Evolutionary conservation across 164 flowering plant genomes (phyloP).

Genomic region (Vitis cinerea): DNA sequence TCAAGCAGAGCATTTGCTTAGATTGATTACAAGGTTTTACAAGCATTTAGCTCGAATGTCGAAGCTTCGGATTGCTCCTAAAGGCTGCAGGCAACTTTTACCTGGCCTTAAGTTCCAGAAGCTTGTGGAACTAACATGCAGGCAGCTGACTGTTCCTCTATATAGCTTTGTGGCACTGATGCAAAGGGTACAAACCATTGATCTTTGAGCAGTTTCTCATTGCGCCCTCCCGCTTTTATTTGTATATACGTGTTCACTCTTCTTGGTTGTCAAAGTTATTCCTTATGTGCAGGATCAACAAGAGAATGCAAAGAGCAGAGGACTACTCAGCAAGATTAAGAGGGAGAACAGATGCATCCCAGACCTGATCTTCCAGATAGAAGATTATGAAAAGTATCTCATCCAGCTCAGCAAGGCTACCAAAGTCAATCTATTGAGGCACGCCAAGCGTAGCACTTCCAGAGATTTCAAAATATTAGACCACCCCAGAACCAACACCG

Average conservation of each 20-base stretch:
- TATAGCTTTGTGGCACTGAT: conserved; percentile 61
- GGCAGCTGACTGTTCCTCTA: conserved; percentile 67
- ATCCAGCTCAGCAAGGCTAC: conserved; percentile 78
- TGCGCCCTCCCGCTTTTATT: background rate
- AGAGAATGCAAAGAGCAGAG: conserved; percentile 44
- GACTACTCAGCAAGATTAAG: conserved; percentile 60
- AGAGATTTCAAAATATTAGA: conserved; percentile 73
- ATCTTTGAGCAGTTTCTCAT: background rate
- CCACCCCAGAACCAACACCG: conserved; percentile 9
- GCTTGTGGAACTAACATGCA: conserved; percentile 82
- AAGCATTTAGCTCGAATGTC: conserved; percentile 74
- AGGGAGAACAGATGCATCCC: conserved; percentile 84
- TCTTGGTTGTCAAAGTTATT: background rate
- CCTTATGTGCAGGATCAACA: conserved; percentile 55
- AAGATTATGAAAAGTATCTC: conserved; percentile 79
- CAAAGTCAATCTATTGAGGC: conserved; percentile 70
- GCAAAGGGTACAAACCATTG: conserved; percentile 49
- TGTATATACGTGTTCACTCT: too few relatives aligned
- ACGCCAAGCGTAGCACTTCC: conserved; percentile 82
- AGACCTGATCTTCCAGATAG: conserved; percentile 79
- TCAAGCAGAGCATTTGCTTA: conserved; percentile 72
- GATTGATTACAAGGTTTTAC: conserved; percentile 62
- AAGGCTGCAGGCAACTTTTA: conserved; percentile 61
- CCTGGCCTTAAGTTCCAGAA: conserved; percentile 69
- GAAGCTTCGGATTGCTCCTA: conserved; percentile 73